Base-by-base conservation (phyloP, 23 red algal species). In the Cyanidioschyzon merolae region DNA sequence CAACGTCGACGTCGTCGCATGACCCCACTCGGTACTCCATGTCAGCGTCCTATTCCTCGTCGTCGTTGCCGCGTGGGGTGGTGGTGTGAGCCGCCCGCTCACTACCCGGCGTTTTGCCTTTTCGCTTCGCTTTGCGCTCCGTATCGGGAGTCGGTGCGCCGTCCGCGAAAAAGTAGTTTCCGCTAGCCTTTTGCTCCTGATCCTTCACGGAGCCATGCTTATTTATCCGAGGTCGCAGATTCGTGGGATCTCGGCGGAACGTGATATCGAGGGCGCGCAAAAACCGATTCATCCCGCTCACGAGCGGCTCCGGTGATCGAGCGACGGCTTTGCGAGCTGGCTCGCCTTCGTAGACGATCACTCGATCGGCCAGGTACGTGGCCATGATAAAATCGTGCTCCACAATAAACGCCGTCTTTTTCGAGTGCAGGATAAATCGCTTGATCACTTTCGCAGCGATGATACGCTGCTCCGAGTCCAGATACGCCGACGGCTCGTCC, bases 361-460 rank as follows among this genome's bases (percentile, higher is more conserved):
- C 88, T 7, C 88, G 83, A 50, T 96, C 92, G 54, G 90, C 90
- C 35, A 86, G 74, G 68, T 97, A 97, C 18, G 93, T 90, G 78
- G 88, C 83, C 93, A 97, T 91, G 57, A 97, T 97, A 74, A 97
- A 97, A 50, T 97, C 93, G 67, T 97, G 93, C 82, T 97, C 93
- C 30, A 97, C 88, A 18, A 97, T 80, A 68, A 88, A 97, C 32
- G 93, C 93, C 0, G 93, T 88, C 82, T 91, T 91, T 71, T 97
- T 97, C 24, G 93, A 67, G 57, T 97, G 93, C 25, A 97, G 45
- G 76, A 97, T 97, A 80, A 84, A 97, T 41, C 93, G 77, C 85
- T 97, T 97, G 67, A 97, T 97, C 57, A 91, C 87, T 68, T 91
- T 90, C 0, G 93, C 93, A 18, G 93, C 86, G 0, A 97, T 76